Evolutionary conservation across 2,329 filamentous ascomycete species (phyloP).

Genomic region (Aotearoamyces nothofagi): DNA sequence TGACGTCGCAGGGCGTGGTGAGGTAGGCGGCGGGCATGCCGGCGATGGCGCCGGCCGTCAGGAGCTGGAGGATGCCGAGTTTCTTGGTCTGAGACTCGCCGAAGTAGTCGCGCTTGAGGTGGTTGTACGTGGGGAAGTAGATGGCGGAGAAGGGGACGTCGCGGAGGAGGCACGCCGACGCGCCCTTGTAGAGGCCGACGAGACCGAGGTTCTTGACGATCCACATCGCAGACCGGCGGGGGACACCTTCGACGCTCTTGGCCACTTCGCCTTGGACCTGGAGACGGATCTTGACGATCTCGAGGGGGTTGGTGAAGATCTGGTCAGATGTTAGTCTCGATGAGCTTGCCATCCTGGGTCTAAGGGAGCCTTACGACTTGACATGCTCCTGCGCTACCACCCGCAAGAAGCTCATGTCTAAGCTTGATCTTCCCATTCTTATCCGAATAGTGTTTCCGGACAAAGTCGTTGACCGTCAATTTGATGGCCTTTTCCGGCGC

Average conservation of each 20-base stretch:
- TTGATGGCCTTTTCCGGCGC: slow-evolving; percentile 99
- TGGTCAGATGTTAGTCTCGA: slow-evolving; percentile 19
- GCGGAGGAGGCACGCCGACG: slow-evolving; percentile 81
- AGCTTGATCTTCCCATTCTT: slow-evolving; percentile 58
- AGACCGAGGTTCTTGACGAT: slow-evolving; percentile 92
- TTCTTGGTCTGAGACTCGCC: slow-evolving; percentile 80
- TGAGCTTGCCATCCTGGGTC: too few relatives aligned
- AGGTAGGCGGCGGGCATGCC: slow-evolving; percentile 88
- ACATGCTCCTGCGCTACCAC: slow-evolving; percentile 79
- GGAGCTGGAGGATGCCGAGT: slow-evolving; percentile 76
- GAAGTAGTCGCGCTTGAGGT: slow-evolving; percentile 87
- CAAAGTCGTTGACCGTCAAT: slow-evolving; percentile 92
- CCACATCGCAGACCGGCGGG: slow-evolving; percentile 91
- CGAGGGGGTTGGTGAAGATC: slow-evolving; percentile 95
- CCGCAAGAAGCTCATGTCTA: slow-evolving; percentile 65
- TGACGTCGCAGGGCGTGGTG: slow-evolving; percentile 94
- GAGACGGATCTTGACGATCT: slow-evolving; percentile 98
- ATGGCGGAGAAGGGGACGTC: slow-evolving; percentile 98
- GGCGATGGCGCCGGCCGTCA: slow-evolving; percentile 87
- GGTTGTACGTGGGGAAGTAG: slow-evolving; percentile 94
- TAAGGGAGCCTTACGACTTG: slow-evolving; percentile 60
- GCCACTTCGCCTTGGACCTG: slow-evolving; percentile 94
- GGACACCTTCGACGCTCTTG: slow-evolving; percentile 68
- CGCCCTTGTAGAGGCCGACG: slow-evolving; percentile 91
- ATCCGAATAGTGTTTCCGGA: slow-evolving; percentile 61